phyloP scores from a whole-genome alignment of 345 rosid species.

The Triadica sebifera region DNA sequence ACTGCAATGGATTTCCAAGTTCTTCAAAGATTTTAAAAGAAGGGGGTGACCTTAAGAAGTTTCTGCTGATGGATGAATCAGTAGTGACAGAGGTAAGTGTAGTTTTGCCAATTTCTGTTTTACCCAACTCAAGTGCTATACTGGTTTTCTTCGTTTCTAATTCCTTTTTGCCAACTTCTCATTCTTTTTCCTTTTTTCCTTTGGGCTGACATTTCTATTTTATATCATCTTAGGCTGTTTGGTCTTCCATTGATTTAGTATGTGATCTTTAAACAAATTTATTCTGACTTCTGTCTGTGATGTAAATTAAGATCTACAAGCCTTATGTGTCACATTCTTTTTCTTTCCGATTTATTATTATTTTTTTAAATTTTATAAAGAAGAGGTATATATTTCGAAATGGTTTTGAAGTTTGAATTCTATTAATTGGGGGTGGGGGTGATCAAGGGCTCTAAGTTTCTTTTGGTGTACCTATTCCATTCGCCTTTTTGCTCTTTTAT shows the following conservation, averaged over 20 bases:
- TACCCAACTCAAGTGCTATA: too few relatives aligned
- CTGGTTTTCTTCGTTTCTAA: neutral
- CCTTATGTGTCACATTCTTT: neutral
- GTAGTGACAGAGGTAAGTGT: conserved; percentile 60
- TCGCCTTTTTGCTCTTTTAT: neutral
- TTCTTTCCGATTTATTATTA: neutral
- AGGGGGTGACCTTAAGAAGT: conserved; percentile 48
- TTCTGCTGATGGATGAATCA: conserved; percentile 44
- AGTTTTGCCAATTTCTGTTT: neutral
- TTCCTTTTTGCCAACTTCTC: too few relatives aligned
- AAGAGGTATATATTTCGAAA: too few relatives aligned
- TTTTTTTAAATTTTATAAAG: neutral
- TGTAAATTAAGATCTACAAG: neutral
- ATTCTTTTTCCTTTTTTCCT: too few relatives aligned
- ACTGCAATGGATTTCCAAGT: conserved; percentile 65
- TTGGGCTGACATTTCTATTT: too few relatives aligned
- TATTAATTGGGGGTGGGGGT: neutral
- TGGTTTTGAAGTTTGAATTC: neutral
- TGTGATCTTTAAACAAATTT: neutral
- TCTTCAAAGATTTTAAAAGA: conserved; percentile 67
- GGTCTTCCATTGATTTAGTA: neutral
- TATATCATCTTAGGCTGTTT: too few relatives aligned
- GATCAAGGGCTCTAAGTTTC: neutral
- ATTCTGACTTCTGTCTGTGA: too few relatives aligned
- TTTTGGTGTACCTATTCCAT: neutral